Base-by-base conservation (phyloP, 345 rosid species). In the Gossypium mustelinum region DNA sequence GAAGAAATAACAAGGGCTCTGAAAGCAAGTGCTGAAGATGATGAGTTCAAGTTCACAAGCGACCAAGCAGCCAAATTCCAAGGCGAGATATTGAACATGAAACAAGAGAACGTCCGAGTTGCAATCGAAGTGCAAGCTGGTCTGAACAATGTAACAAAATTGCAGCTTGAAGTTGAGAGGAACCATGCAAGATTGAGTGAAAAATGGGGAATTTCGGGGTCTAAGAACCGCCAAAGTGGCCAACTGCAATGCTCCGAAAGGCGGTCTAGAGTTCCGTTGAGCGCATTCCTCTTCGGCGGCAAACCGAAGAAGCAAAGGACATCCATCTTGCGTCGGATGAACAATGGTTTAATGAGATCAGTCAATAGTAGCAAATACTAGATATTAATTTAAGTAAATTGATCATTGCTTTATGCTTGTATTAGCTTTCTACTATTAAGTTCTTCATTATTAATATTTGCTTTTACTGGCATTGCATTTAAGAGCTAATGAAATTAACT, bases 71-170 rank as follows among this genome's bases (percentile, higher is more conserved):
- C 99, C 1, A 96, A 92, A 77, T 93, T 96, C 81, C 97, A 90
- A 77, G 97, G 98, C 3, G 99, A 96, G 84, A 82, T 93, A 72
- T 79, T 93, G 88, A 94, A 90, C 87, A 96, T 96, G 99, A 96
- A 96, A 76, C 99, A 96, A 71, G 98, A 96, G 85, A 96, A 96
- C 66, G 87, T 87, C 84, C 93, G 87, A 82, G 98, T 96, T 64
- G 97, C 91, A 73, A 88, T 88, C 13, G 97, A 96, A 81, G 67
- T 96, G 81, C 99, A 96, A 76, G 95, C 97, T 0, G 98, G 99
- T 57, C 58, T 96, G 54, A 97, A 96, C 76, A 94, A 89, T 84
- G 83, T 93, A 20, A 85, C 90, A 3, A 83, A 82, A 2, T 82
- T 92, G 75, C 91, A 86, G n/a, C 87, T 86, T n/a, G 97, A 92